Evolutionary conservation across 129 eudicot species (phyloP).

Genomic region (Scalesia atractyloides): DNA sequence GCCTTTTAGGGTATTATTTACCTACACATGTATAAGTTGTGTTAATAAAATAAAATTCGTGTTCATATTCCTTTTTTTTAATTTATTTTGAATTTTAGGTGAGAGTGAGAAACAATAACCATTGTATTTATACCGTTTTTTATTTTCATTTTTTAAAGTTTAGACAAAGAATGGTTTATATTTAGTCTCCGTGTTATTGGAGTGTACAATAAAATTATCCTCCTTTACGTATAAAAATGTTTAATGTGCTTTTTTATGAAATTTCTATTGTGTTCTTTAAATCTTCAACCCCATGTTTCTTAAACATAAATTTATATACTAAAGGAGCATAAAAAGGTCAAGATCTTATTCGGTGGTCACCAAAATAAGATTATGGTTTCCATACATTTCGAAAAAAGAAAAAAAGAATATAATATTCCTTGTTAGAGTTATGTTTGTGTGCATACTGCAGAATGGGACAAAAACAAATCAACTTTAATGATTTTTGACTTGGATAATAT

Average conservation of each 20-base stretch:
- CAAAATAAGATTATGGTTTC: slow-evolving; percentile 17
- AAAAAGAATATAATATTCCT: not conserved
- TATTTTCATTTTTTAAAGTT: too few relatives aligned
- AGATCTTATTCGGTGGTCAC: slow-evolving; percentile 38
- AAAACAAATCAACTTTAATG: slow-evolving; percentile 24
- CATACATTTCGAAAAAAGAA: slow-evolving; percentile 4
- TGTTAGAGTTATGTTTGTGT: slow-evolving; percentile 14
- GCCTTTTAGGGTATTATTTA: too few relatives aligned
- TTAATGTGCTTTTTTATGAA: slow-evolving; percentile 36
- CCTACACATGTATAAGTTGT: too few relatives aligned
- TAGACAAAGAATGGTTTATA: too few relatives aligned
- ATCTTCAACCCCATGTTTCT: slow-evolving; percentile 27
- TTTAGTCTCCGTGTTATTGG: too few relatives aligned
- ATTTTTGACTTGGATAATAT: slow-evolving; percentile 24
- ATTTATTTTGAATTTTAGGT: too few relatives aligned
- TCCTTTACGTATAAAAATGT: not conserved
- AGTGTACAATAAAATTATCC: too few relatives aligned
- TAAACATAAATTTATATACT: slow-evolving; percentile 32
- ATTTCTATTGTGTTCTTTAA: slow-evolving; percentile 32
- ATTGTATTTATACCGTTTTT: too few relatives aligned
- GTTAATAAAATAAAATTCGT: too few relatives aligned
- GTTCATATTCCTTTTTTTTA: too few relatives aligned
- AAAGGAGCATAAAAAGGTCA: slow-evolving; percentile 33
- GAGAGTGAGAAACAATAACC: too few relatives aligned
- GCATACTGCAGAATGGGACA: slow-evolving; percentile 17